Evolutionary conservation across 2,329 filamentous ascomycete genomes (phyloP), one percentile per base, ranked within the genome.

Genomic region (Xylaria polymorpha): DNA sequence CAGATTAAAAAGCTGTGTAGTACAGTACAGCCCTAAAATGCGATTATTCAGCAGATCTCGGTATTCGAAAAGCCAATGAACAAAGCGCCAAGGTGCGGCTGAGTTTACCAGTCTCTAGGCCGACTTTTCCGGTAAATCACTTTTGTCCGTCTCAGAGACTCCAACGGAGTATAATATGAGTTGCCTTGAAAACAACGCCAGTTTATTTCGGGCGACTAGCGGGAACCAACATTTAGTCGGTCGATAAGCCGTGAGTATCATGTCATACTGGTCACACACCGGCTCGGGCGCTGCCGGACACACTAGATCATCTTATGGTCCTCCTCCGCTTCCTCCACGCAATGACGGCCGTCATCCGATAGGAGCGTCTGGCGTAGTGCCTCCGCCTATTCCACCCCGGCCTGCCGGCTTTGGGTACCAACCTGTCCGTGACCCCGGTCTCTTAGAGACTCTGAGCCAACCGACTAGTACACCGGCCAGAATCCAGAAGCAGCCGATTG

Each of bases 361-460:
- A 55, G 32, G 46, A 29, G 58, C 56, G 12, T 58, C 58, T 48
- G 53, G 57, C 25, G 51, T 32, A 1, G 35, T 41, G 15, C 63
- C 63, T 59, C 67, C 59, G 22, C 63, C 67, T 48, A 58, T 69
- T 60, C 67, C 67, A 35, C 67, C 67, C 55, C 67, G 64, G 25
- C 59, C 57, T 39, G 29, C 32, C 39, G 51, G 64, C 64, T 61
- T 61, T 18, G 58, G 48, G 10, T 51, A 67, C 22, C 64, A 62
- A 32, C 58, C 58, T 14, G 51, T 62, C 43, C 46, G 57, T 32
- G 20, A 41, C 10, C 37, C 37, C 8, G 22, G 46, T 20, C 6
- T 5, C 7, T 48, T 20, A 48, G 46, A 32, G 14, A 8, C 32
- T 5, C 22, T 35, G 20, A 50, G 8, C 22, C 48, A 44, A 18